These are phyloP conservation scores for Coleophoma eucalyptorum DNA, from an alignment of 2,329 filamentous ascomycete species.

Conservation along the genomic window DNA sequence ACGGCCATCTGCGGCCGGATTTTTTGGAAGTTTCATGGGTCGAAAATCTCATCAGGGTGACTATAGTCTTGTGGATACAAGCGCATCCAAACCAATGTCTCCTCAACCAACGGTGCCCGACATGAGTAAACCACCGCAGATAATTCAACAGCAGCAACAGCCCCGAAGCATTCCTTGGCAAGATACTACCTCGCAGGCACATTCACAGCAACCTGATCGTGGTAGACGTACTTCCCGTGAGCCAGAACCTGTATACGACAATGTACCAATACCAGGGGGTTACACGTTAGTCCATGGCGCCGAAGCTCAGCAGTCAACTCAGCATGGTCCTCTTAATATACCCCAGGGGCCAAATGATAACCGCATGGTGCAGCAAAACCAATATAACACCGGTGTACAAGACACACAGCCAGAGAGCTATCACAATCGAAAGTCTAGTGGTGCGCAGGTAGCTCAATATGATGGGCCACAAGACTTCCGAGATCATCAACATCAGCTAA, in stretches of 20 bases:
- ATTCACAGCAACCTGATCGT: conserved; percentile 9
- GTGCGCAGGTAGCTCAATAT: not conserved
- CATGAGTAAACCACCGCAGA: conserved; percentile 1
- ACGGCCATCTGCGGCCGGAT: conserved; percentile 17
- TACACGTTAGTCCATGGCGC: conserved; percentile 25
- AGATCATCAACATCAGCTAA: not conserved
- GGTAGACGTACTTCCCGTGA: conserved; percentile 16
- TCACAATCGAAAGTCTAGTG: conserved; percentile 1
- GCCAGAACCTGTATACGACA: conserved; percentile 18
- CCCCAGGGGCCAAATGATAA: conserved; percentile 11
- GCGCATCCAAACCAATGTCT: conserved; percentile 13
- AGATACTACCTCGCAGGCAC: conserved; percentile 1
- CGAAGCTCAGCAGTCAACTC: conserved; percentile 18
- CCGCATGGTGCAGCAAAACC: conserved; percentile 2
- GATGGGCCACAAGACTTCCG: not conserved
- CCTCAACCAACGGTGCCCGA: conserved; percentile 20
- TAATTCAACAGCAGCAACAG: conserved; percentile 9
- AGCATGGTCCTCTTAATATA: conserved; percentile 21
- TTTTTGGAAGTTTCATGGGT: conserved; percentile 21
- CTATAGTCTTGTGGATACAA: conserved; percentile 8
- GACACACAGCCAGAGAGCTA: not conserved
- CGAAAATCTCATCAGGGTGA: conserved; percentile 14
- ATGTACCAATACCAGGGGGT: conserved; percentile 25
- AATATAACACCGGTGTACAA: not conserved
- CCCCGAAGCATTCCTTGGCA: not conserved